These are phyloP conservation scores for Penicillium freii DNA, from an alignment of 2,329 filamentous ascomycete genomes.

Conservation along the genomic window DNA sequence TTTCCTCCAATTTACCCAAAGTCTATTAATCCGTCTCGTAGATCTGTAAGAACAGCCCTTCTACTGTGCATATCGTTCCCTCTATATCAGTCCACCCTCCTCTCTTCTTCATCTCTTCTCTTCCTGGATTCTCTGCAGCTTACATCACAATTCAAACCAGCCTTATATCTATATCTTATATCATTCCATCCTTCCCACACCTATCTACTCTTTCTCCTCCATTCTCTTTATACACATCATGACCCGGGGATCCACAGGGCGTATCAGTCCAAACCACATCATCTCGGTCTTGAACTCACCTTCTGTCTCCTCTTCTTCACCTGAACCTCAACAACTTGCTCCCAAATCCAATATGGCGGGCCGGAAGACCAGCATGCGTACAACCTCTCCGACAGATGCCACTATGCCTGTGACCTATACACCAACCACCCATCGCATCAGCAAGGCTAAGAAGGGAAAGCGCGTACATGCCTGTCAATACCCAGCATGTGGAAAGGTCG, in stretches of 20 bases:
- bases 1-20: slow-evolving; percentile 17
- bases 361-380: slow-evolving; percentile 32
- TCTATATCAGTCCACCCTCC: slow-evolving; percentile 28
- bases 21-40: slow-evolving; percentile 22
- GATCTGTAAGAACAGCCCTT: slow-evolving; percentile 24
- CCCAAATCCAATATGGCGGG: slow-evolving; percentile 18
- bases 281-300: slow-evolving; percentile 24
- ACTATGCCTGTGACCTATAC: slow-evolving; percentile 46
- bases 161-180: background rate
- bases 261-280: slow-evolving; percentile 23
- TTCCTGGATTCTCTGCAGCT: slow-evolving; percentile 14
- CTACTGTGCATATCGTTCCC: slow-evolving; percentile 12
- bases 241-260: slow-evolving; percentile 24
- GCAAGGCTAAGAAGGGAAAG: slow-evolving; percentile 54
- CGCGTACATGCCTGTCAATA: slow-evolving; percentile 50
- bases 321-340: slow-evolving; percentile 12
- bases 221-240: slow-evolving; percentile 16
- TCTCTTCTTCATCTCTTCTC: slow-evolving; percentile 20
- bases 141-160: slow-evolving; percentile 9
- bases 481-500: slow-evolving; percentile 49
- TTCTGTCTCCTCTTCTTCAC: slow-evolving; percentile 18
- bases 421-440: slow-evolving; percentile 50
- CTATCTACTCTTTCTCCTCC: background rate
- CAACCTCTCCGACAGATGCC: slow-evolving; percentile 31
- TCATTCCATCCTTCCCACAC: background rate